Evolutionary conservation across 2,329 filamentous ascomycete species (phyloP).

Genomic region (Calonectria hongkongensis): DNA sequence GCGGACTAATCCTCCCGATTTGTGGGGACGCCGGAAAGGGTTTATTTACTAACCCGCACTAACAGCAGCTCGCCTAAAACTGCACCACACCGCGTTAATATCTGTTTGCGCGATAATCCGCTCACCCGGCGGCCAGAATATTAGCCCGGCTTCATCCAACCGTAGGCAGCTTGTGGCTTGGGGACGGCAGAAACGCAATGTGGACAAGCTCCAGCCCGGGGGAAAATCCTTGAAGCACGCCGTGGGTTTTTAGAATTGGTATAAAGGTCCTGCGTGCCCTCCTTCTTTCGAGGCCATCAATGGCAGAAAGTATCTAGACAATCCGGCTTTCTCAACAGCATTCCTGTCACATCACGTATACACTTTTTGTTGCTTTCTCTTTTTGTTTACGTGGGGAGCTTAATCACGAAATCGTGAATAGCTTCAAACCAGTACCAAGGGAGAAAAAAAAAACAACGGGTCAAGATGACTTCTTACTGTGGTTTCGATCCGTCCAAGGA

Average conservation of each 20-base stretch:
- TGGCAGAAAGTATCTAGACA: not conserved
- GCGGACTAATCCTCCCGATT: constrained; percentile 33
- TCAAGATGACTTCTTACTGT: constrained; percentile 40
- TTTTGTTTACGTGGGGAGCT: not conserved
- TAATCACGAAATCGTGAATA: not conserved
- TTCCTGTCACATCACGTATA: not conserved
- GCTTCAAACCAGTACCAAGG: not conserved
- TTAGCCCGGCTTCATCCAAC: constrained; percentile 37
- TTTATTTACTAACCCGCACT: constrained; percentile 40
- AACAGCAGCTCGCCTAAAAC: not conserved
- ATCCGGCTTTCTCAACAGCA: not conserved
- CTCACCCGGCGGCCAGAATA: constrained; percentile 29
- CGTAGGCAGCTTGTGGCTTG: not conserved
- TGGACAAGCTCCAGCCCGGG: constrained; percentile 10
- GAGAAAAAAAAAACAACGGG: not conserved
- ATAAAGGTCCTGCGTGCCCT: constrained; percentile 1
- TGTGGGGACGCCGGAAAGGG: not conserved
- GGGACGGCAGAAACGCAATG: not conserved
- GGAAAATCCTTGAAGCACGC: too few species aligned
- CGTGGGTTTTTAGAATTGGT: constrained; percentile 1
- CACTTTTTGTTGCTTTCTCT: not conserved
- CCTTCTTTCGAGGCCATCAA: too few species aligned
- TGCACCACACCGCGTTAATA: constrained; percentile 32
- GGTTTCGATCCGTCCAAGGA: constrained; percentile 63
- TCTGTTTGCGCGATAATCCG: constrained; percentile 15